Conservation (phyloP, 768 basidiomycete genomes). For the Paxillus rubicundulus region DNA sequence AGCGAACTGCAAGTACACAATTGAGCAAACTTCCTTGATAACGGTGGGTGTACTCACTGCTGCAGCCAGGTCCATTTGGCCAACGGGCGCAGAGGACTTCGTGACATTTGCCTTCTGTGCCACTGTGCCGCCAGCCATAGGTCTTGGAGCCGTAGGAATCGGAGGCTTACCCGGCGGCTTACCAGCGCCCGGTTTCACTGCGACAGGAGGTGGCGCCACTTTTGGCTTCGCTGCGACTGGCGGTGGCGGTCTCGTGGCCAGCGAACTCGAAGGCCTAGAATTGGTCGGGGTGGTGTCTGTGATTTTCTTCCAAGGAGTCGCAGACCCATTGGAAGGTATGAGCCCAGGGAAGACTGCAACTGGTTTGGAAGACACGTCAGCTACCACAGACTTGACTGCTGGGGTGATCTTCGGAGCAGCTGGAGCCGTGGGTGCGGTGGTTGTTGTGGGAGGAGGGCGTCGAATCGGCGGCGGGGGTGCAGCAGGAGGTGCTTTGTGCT, state of each 20-base stretch:
- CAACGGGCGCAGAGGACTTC: conserved; percentile 44
- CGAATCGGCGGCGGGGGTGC: conserved; percentile 67
- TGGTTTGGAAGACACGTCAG: conserved; percentile 70
- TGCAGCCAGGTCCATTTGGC: conserved; percentile 81
- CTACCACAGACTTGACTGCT: conserved; percentile 43
- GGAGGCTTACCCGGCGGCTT: conserved; percentile 59
- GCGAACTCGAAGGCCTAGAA: conserved; percentile 52
- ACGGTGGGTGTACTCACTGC: conserved; percentile 48
- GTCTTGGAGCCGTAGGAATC: conserved; percentile 57
- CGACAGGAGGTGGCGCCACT: conserved; percentile 54
- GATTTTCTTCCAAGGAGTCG: conserved; percentile 72
- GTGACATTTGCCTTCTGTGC: conserved; percentile 39
- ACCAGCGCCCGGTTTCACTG: conserved; percentile 49
- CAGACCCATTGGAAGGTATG: conserved; percentile 62
- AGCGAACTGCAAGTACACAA: conserved; percentile 52
- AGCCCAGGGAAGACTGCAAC: conserved; percentile 82
- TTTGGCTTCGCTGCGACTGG: conserved; percentile 66
- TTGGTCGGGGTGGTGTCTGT: conserved; percentile 40
- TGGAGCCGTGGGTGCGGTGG: conserved; percentile 36
- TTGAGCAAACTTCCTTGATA: not conserved
- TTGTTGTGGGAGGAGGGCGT: conserved; percentile 43
- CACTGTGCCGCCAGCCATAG: conserved; percentile 35
- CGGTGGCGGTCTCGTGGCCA: conserved; percentile 53
- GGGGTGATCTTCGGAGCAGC: conserved; percentile 34
- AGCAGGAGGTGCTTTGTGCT: conserved; percentile 59